These are phyloP conservation scores for Yamadazyma philogaea DNA, from an alignment of 805 yeast genomes.

Conservation along the genomic window DNA sequence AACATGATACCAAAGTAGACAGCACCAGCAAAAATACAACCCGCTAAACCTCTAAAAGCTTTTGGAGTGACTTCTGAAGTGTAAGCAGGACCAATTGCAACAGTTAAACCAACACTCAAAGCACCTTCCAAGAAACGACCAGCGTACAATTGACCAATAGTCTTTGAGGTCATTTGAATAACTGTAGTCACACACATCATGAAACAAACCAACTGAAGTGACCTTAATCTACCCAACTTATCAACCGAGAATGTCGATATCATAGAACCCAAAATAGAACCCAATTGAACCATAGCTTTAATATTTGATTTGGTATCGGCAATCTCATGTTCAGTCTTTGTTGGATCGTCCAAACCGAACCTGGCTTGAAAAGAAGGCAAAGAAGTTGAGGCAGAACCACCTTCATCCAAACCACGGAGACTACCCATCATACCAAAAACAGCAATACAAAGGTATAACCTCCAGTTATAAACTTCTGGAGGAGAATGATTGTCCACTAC, in stretches of 20 bases:
- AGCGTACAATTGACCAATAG: constrained; percentile 51
- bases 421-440: constrained; percentile 55
- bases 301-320: constrained; percentile 53
- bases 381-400: constrained; percentile 45
- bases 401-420: constrained; percentile 60
- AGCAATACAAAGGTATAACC: constrained; percentile 43
- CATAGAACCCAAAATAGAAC: constrained; percentile 53
- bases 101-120: constrained; percentile 54
- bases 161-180: constrained; percentile 46
- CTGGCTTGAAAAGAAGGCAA: constrained; percentile 42
- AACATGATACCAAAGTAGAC: constrained; percentile 54
- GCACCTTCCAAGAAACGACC: constrained; percentile 54
- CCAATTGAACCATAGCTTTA: constrained; percentile 57
- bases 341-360: constrained; percentile 44
- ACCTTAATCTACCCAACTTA: constrained; percentile 48
- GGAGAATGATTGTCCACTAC: constrained; percentile 31
- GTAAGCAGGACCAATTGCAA: constrained; percentile 54
- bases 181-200: constrained; percentile 46
- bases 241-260: constrained; percentile 49
- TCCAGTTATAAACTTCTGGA: constrained; percentile 45
- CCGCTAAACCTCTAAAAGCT: constrained; percentile 50
- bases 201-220: constrained; percentile 43
- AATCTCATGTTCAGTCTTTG: constrained; percentile 29
- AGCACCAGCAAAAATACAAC: constrained; percentile 54
- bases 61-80: constrained; percentile 53